Evolutionary conservation across 352 stramenopile genomes (phyloP), one percentile per base, ranked within the genome.

Genomic region (Pythium sukuiense): DNA sequence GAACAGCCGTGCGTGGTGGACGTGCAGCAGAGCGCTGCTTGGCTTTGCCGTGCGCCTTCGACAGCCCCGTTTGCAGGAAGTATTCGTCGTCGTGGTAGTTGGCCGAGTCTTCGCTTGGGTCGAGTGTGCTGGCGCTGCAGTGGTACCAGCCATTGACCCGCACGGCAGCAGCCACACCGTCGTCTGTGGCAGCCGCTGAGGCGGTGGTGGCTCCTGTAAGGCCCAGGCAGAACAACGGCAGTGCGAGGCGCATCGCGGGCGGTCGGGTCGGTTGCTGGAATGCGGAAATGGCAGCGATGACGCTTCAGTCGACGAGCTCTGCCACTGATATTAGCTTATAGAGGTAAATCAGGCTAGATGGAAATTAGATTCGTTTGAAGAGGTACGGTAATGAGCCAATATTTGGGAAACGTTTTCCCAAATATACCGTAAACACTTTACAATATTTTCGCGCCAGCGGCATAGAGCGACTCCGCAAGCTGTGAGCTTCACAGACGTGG

Each of bases 1-100:
- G 59, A 85, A 90, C 55, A 73, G 87, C 39, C 16, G 41, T 8
- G 20, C n/a, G n/a, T 41, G 37, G 14, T 76, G 79, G 6, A 74
- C 61, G 32, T 74, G 70, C 35, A 83, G 75, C 24, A 81, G 0
- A 8, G 29, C 45, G 57, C 20, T 33, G 45, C 39, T 41, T 30
- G n/a, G 33, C 3, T n/a, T 18, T 16, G 55, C 37, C 24, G 29
- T 32, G 45, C 1, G 18, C 13, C 29, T 35, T 50, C 18, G 46
- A 27, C 13, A 5, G 30, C 33, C 12, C 35, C 9, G 35, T 61
- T 6, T 50, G 30, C 39, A 67, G 6, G 20, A 61, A 55, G 52
- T 67, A 55, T 39, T 55, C 50, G 39, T 60, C 60, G 52, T 26
- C 33, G 53, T 67, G 52, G 61, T 46, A 65, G 33, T 48, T 63